A percentile compares a stretch with the other conserved stretches of the same genome.
Conservation (phyloP, 2,329 filamentous ascomycete species). For the Trichocomaceae sp. region DNA sequence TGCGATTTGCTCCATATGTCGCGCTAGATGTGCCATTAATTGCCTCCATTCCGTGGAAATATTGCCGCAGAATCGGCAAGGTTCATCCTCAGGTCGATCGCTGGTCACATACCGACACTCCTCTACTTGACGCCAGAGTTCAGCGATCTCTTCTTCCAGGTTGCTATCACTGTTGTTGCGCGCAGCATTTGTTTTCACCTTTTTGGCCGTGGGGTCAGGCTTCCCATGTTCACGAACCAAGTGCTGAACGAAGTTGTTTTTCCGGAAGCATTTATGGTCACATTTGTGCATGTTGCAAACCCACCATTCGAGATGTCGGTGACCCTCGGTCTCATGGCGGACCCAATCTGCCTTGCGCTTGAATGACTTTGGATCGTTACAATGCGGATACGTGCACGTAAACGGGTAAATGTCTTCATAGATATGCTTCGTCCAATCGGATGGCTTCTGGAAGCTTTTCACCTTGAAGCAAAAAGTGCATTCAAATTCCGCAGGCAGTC, state of each 20-base stretch:
- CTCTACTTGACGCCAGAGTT: conserved; percentile 72
- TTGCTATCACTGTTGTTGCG: conserved; percentile 14
- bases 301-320: conserved; percentile 89
- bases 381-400: conserved; percentile 81
- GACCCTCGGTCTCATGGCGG: conserved; percentile 84
- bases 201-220: conserved; percentile 70
- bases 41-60: conserved; percentile 83
- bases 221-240: conserved; percentile 87
- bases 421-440: conserved; percentile 95
- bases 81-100: conserved; percentile 63
- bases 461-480: conserved; percentile 79
- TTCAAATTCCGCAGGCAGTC: conserved; percentile 80
- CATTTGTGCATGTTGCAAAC: conserved; percentile 76
- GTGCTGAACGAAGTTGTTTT: conserved; percentile 90
- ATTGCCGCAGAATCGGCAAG: conserved; percentile 81
- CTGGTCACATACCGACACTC: conserved; percentile 65
- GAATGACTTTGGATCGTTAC: conserved; percentile 81
- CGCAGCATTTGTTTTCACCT: conserved; percentile 43
- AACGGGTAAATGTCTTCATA: conserved; percentile 92
- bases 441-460: conserved; percentile 83
- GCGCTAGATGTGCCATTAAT: conserved; percentile 83
- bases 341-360: conserved; percentile 97
- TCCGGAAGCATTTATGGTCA: conserved; percentile 72
- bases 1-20: conserved; percentile 89
- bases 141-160: conserved; percentile 40